These are phyloP conservation scores for Hyaloperonospora arabidopsidis DNA, from an alignment of 352 stramenopile genomes.

Conservation along the genomic window DNA sequence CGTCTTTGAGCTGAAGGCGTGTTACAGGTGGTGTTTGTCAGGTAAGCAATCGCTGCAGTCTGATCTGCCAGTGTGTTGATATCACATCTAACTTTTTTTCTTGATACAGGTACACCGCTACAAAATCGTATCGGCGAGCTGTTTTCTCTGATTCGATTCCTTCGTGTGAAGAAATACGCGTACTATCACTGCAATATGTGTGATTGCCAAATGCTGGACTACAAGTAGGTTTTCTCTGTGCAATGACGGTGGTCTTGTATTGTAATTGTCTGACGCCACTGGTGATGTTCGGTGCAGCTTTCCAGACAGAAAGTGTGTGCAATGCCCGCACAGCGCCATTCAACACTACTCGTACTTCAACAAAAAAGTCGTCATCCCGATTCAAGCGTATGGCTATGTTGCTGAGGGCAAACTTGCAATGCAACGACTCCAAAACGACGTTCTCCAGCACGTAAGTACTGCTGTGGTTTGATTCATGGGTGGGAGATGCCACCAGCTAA, in stretches of 20 bases:
- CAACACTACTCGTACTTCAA: conserved; percentile 98
- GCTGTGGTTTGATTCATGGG: neutral
- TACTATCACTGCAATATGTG: conserved; percentile 97
- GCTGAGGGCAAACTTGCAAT: conserved; percentile 91
- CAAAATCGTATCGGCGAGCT: conserved; percentile 93
- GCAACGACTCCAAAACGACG: conserved; percentile 92
- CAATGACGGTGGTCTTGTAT: neutral
- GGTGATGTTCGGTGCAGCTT: conserved; percentile 42
- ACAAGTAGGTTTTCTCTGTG: conserved; percentile 59
- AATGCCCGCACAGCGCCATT: conserved; percentile 91
- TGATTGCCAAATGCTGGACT: conserved; percentile 94
- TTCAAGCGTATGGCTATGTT: conserved; percentile 92
- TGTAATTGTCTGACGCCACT: conserved; percentile 14
- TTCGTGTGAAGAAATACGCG: conserved; percentile 94
- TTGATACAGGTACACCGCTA: conserved; percentile 80
- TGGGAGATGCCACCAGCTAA: conserved; percentile 2
- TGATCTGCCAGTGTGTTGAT: neutral
- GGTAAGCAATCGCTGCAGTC: conserved; percentile 48
- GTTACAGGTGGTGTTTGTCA: conserved; percentile 97
- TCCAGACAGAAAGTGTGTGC: conserved; percentile 76
- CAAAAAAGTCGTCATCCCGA: conserved; percentile 97
- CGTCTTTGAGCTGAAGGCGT: conserved; percentile 93
- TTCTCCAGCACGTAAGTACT: conserved; percentile 78
- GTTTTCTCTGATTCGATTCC: conserved; percentile 96
- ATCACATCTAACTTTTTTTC: conserved; percentile 2